Evolutionary conservation across 1,284 basidiomycete genomes (phyloP).

Genomic region (Cryptococcus neoformans): DNA sequence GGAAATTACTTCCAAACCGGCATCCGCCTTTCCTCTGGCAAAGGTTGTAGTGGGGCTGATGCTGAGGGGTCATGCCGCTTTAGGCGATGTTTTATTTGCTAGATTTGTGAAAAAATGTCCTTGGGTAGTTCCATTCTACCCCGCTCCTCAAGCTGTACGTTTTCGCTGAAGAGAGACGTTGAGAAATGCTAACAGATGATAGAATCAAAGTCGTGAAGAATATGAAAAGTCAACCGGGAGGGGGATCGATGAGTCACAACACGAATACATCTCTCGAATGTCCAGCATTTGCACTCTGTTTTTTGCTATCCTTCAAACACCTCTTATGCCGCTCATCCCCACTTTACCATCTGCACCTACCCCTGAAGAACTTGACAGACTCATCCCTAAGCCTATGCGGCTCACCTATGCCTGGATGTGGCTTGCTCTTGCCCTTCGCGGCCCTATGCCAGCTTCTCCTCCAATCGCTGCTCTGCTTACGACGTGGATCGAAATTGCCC

Average conservation of each 20-base stretch:
- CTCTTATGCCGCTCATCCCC: constrained; percentile 38
- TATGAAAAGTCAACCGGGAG: constrained; percentile 67
- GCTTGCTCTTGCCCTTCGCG: constrained; percentile 49
- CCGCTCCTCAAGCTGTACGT: constrained; percentile 40
- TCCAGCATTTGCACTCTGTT: constrained; percentile 84
- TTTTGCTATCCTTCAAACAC: constrained; percentile 66
- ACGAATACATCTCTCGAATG: constrained; percentile 72
- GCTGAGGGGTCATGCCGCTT: constrained; percentile 54
- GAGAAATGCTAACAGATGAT: neutral
- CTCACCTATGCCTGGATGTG: constrained; percentile 63
- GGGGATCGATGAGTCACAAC: constrained; percentile 54
- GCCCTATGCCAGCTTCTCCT: constrained; percentile 31
- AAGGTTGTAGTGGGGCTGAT: constrained; percentile 70
- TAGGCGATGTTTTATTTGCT: constrained; percentile 78
- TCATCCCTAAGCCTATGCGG: constrained; percentile 60
- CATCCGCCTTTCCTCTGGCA: constrained; percentile 78
- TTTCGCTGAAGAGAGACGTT: neutral
- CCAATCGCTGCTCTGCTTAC: constrained; percentile 40
- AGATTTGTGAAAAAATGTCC: constrained; percentile 77
- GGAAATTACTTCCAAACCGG: constrained; percentile 86
- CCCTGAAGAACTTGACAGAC: constrained; percentile 52
- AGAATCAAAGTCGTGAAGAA: constrained; percentile 55
- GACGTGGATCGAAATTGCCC: constrained; percentile 72
- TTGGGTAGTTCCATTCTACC: constrained; percentile 53
- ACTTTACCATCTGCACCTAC: constrained; percentile 31